phyloP scores from a whole-genome alignment of 2,329 filamentous ascomycete genomes.

The Aspergillus transmontanensis region DNA sequence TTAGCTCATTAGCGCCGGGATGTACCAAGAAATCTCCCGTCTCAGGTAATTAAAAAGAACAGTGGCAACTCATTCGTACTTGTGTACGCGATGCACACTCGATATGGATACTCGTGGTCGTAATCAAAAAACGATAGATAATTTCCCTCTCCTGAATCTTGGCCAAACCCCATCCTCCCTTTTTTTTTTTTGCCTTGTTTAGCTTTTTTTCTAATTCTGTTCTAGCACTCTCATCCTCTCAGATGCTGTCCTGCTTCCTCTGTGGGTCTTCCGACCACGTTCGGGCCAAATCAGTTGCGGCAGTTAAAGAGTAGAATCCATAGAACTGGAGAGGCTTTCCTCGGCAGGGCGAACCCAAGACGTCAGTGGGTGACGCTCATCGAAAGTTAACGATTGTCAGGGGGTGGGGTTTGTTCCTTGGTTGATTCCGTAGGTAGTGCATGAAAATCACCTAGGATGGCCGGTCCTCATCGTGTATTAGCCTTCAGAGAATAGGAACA shows the following conservation, averaged over 20 bases:
- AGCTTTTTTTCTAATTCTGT: background rate
- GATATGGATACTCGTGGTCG: slow-evolving; percentile 12
- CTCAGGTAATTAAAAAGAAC: slow-evolving; percentile 1
- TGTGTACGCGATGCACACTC: slow-evolving; percentile 5
- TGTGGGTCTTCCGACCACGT: slow-evolving; percentile 4
- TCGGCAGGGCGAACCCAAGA: slow-evolving; percentile 10
- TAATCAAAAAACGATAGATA: background rate
- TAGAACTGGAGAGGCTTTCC: background rate
- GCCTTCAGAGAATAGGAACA: background rate
- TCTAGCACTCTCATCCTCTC: background rate
- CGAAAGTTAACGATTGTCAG: slow-evolving; percentile 28
- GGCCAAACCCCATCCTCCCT: background rate
- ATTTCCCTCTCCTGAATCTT: background rate
- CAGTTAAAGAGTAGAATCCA: background rate
- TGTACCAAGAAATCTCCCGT: background rate
- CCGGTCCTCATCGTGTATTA: background rate
- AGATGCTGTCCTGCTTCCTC: background rate
- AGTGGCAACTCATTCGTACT: slow-evolving; percentile 20
- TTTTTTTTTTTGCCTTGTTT: background rate
- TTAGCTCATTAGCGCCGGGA: slow-evolving; percentile 14
- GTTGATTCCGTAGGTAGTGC: background rate
- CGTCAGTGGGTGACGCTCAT: slow-evolving; percentile 32
- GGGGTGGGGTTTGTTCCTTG: slow-evolving; percentile 12
- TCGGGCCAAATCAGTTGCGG: slow-evolving; percentile 4
- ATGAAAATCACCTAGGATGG: background rate